Percentiles rank a stretch among this genome's conserved stretches.
Evolutionary conservation across 2,329 filamentous ascomycete species (phyloP).

Genomic region (Pseudocercospora cruenta): DNA sequence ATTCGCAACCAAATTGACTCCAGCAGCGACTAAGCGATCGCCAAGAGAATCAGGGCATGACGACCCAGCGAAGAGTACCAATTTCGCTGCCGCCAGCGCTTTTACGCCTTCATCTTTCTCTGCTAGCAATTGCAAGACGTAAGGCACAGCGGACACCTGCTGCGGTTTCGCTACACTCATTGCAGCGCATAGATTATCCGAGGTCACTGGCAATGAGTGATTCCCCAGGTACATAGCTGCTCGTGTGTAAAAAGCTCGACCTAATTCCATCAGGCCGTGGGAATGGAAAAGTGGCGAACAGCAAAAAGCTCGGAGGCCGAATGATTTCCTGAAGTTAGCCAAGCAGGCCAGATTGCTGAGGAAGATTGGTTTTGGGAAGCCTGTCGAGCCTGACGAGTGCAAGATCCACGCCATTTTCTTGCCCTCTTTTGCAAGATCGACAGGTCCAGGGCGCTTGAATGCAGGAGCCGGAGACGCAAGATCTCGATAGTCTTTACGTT

Average conservation of each 20-base stretch:
- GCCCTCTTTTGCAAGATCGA: conserved; percentile 33
- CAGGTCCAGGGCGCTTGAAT: conserved; percentile 15
- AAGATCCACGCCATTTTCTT: conserved; percentile 49
- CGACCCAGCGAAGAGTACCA: conserved; percentile 40
- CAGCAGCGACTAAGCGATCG: conserved; percentile 36
- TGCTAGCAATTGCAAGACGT: conserved; percentile 64
- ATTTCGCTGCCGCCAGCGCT: conserved; percentile 31
- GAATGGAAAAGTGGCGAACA: conserved; percentile 64
- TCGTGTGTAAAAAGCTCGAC: conserved; percentile 56
- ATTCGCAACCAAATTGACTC: conserved; percentile 41
- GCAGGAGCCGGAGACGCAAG: conserved; percentile 16
- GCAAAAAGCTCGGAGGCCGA: conserved; percentile 56
- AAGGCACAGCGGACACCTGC: conserved; percentile 63
- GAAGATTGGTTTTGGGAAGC: conserved; percentile 47
- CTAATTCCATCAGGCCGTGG: conserved; percentile 60
- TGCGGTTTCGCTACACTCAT: conserved; percentile 44
- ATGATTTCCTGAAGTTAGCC: conserved; percentile 52
- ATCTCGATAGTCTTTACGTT: conserved; percentile 31
- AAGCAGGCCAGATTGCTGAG: conserved; percentile 58
- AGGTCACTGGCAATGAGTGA: conserved; percentile 58
- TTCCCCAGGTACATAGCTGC: conserved; percentile 60
- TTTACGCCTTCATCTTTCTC: conserved; percentile 58
- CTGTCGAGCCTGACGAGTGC: conserved; percentile 34
- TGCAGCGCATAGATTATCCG: conserved; percentile 36
- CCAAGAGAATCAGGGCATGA: conserved; percentile 42